Percentiles rank a stretch among this genome's conserved stretches.
Evolutionary conservation across 306 rosid species (phyloP).

Genomic region (Macrotyloma uniflorum): DNA sequence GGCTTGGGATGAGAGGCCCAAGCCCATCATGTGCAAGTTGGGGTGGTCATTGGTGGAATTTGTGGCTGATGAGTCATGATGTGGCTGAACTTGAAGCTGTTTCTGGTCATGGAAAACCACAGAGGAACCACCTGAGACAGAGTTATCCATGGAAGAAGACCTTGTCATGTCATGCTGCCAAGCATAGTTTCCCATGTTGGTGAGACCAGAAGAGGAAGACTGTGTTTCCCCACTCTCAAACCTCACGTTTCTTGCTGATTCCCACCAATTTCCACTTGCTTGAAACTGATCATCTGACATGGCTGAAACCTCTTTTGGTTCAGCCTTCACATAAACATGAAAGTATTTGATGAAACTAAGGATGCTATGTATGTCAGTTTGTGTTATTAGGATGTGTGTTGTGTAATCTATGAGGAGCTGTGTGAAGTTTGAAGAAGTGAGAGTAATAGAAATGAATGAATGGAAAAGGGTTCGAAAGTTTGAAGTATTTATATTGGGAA

Average conservation of each 20-base stretch:
- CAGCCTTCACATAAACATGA: background rate
- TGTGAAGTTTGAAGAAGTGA: background rate
- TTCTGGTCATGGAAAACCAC: slow-evolving; percentile 59
- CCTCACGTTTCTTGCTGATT: slow-evolving; percentile 59
- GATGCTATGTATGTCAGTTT: slow-evolving; percentile 6
- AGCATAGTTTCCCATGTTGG: slow-evolving; percentile 57
- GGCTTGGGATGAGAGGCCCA: slow-evolving; percentile 73
- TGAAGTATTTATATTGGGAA: slow-evolving; percentile 58
- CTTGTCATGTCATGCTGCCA: slow-evolving; percentile 58
- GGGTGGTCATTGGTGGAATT: slow-evolving; percentile 53
- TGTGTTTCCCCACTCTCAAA: slow-evolving; percentile 67
- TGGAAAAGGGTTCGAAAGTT: slow-evolving; percentile 63
- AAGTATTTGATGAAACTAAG: background rate
- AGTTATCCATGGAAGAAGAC: slow-evolving; percentile 68
- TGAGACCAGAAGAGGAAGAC: slow-evolving; percentile 66
- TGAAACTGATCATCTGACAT: slow-evolving; percentile 89
- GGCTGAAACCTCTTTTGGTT: background rate
- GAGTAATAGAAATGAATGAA: slow-evolving; percentile 40
- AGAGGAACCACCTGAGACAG: slow-evolving; percentile 56
- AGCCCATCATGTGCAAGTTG: slow-evolving; percentile 80
- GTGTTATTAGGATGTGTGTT: too few relatives aligned
- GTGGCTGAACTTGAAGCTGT: slow-evolving; percentile 53
- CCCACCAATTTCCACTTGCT: slow-evolving; percentile 88
- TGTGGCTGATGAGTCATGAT: slow-evolving; percentile 45
- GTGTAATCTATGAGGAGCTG: background rate